Base-by-base conservation (phyloP, 2,329 filamentous ascomycete genomes). In the Clarireedia homoeocarpa region DNA sequence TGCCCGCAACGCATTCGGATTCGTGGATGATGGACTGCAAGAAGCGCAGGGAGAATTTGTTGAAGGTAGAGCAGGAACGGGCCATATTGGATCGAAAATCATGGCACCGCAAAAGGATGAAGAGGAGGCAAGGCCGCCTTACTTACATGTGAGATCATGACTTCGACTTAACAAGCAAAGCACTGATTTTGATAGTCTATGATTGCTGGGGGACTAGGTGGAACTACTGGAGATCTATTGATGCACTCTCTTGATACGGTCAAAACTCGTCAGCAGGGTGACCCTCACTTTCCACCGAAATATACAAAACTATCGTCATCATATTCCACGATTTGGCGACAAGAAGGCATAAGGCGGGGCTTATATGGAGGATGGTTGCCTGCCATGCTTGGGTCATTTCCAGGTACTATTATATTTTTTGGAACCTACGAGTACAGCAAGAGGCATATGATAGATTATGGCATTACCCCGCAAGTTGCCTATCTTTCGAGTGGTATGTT, bases 211-310 rank as follows among this genome's bases (percentile, higher is more conserved):
- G 94, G 92, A 58, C 77, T 95, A 53, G 94, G 95, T 68, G 94
- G 94, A 53, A 91, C 89, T 15, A 95, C 88, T 55, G 94, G 95
- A 58, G 94, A 99, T 72, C 88, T 99, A 81, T 77, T 99, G 63
- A 99, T 99, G 94, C 94, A 99, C 75, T 97, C 92, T 47, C 81
- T 99, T 68, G 94, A 99, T 72, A 99, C 94, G 0, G 94, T 99
- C 66, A 99, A 99, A 75, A 99, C 94, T 48, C 83, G 94, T 65
- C 95, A 99, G 71, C 94, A 99, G 73, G 94, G 92, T 67, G 94
- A 97, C 68, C 91, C 92, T 46, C 87, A 94, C 70, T 81, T 96
- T 59, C 94, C 94, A 23, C 88, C 94, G 1, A 95, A 89, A 73
- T 99, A 99, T 74, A 86, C 88, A 10, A 92, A 90, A 15, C 84